Evolutionary conservation across 2,329 filamentous ascomycete species (phyloP).

Genomic region (Fusarium caatingaense): DNA sequence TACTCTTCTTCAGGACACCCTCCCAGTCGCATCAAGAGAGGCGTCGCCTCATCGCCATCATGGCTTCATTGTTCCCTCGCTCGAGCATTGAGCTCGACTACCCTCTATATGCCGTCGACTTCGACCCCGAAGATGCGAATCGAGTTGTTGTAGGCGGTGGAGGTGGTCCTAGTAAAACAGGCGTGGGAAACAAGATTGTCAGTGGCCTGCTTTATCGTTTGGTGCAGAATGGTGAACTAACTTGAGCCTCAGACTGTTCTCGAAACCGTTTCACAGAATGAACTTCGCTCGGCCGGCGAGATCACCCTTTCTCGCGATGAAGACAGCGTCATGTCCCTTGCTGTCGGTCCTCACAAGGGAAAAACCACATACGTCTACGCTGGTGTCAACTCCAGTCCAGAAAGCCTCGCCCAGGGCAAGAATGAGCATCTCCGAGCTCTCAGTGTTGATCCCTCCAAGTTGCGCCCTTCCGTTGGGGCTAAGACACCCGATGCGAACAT

Average conservation of each 20-base stretch:
- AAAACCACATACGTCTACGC: constrained; percentile 71
- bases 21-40: constrained; percentile 5
- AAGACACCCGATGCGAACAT: constrained; percentile 54
- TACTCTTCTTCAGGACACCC: not conserved
- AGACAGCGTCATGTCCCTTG: constrained; percentile 88
- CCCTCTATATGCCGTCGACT: constrained; percentile 88
- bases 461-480: constrained; percentile 47
- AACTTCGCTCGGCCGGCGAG: constrained; percentile 74
- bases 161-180: constrained; percentile 82
- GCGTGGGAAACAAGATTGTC: constrained; percentile 89
- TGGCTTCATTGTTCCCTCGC: constrained; percentile 57
- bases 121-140: constrained; percentile 81
- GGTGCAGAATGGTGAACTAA: constrained; percentile 13
- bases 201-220: constrained; percentile 47
- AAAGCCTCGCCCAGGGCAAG: constrained; percentile 76
- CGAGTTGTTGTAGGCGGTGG: constrained; percentile 87
- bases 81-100: constrained; percentile 79
- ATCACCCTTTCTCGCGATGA: constrained; percentile 84
- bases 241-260: constrained; percentile 70
- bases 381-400: constrained; percentile 84
- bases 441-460: constrained; percentile 62
- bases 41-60: constrained; percentile 40
- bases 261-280: constrained; percentile 73
- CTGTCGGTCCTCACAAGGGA: constrained; percentile 70
- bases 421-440: constrained; percentile 89